Base-by-base conservation (phyloP, 495 filamentous ascomycete genomes). In the Aspergillus homomorphus region DNA sequence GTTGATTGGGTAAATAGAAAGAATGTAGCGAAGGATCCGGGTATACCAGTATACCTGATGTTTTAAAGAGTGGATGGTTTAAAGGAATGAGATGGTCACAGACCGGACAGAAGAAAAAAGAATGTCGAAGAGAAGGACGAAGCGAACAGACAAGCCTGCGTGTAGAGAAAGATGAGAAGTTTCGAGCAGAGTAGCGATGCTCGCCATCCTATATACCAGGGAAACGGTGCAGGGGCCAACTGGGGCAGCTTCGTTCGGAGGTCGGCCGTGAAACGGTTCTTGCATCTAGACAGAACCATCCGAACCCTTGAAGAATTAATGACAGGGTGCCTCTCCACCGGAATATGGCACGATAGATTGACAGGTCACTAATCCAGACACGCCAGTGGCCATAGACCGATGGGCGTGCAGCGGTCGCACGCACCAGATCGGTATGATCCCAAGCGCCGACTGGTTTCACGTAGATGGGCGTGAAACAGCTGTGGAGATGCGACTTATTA, bases 71-170 rank as follows among this genome's bases (percentile, higher is more conserved):
- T 61, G 53, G 62, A 60, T 42, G 46, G 60, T 55, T 30, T 45
- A 66, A 63, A 59, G n/a, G 68, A 60, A 58, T 59, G 69, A 53
- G 61, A 67, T 59, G 71, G 73, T 74, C 64, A 66, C 73, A 70
- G 67, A 74, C 71, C 73, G 48, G 48, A 57, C n/a, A 52, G 15
- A 20, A 20, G 42, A 52, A 38, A 71, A 71, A 66, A 64, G 54
- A 69, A 66, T 61, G 65, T 65, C 55, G 58, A 57, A 59, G 57
- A 57, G 53, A 68, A 60, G 28, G 51, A 61, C 33, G 55, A 54
- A 57, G 49, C 41, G 45, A 53, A 19, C 53, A 53, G 55, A 41
- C 62, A 62, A 63, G 57, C 65, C 59, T 64, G 65, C 59, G 58
- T 62, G 51, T 20, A 57, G 49, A 53, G 41, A 62, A 66, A 49